Conservation (phyloP, 139 green algal genomes). For the Chlorella sp. region DNA sequence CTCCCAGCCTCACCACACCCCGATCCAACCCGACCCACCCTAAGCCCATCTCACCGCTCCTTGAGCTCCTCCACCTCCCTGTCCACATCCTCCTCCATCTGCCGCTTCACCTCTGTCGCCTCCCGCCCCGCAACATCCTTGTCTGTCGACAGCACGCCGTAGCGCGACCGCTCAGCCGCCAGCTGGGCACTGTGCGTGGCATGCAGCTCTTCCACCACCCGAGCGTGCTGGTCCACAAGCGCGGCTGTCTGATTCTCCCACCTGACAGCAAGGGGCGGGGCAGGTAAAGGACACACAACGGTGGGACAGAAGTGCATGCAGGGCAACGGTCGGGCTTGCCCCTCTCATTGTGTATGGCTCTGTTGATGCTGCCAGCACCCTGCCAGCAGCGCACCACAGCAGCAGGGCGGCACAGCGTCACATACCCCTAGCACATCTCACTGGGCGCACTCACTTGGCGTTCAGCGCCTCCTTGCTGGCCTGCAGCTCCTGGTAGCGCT, state of each 20-base stretch:
- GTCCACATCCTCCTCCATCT: conserved; percentile 93
- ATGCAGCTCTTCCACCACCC: conserved; percentile 7
- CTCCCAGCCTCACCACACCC: not conserved
- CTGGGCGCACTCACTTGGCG: not conserved
- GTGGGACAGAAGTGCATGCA: not conserved
- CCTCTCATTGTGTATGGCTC: not conserved
- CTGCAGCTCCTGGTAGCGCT: conserved; percentile 77
- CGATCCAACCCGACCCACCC: too few relatives aligned
- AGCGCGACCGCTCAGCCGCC: conserved; percentile 77
- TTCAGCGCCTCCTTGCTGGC: conserved; percentile 24
- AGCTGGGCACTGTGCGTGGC: conserved; percentile 51
- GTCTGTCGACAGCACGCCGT: conserved; percentile 6
- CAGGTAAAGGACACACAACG: not conserved
- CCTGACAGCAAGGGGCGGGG: not conserved
- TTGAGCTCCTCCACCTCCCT: conserved; percentile 92
- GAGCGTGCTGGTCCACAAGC: not conserved
- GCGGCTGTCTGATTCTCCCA: conserved; percentile 15
- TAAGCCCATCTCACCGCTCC: conserved; percentile 68
- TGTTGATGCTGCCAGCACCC: not conserved
- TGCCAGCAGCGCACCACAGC: not conserved
- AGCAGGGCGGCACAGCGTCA: not conserved
- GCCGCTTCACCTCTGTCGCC: conserved; percentile 81
- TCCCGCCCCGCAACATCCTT: conserved; percentile 45
- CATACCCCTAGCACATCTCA: not conserved
- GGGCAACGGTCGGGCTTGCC: not conserved